These are phyloP conservation scores for Pichia paraexigua DNA, from an alignment of 805 yeast species.

Conservation along the genomic window DNA sequence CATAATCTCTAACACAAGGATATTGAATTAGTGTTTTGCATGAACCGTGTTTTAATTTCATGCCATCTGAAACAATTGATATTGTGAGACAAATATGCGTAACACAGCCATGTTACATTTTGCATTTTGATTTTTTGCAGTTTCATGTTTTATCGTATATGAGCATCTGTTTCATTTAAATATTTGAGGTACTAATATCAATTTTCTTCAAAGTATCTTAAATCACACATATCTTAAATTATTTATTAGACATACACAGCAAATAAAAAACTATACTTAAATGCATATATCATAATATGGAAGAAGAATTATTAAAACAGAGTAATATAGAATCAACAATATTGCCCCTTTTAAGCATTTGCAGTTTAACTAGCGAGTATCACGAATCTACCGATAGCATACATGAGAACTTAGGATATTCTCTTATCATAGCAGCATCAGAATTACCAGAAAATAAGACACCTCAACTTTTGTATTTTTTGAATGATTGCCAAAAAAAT, in stretches of 20 bases:
- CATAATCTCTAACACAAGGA: too few species aligned
- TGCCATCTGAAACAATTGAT: not conserved
- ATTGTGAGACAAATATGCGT: too few species aligned
- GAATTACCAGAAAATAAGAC: conserved; percentile 1
- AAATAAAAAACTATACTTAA: not conserved
- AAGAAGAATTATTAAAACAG: not conserved
- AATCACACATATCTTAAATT: not conserved
- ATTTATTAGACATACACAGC: not conserved
- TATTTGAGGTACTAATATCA: not conserved
- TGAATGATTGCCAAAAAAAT: conserved; percentile 3
- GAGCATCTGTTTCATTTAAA: not conserved
- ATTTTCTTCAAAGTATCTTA: not conserved
- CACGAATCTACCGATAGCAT: not conserved
- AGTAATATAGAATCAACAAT: conserved; percentile 1
- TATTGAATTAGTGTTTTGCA: too few species aligned
- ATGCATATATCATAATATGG: not conserved
- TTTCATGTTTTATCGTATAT: not conserved
- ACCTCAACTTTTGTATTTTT: not conserved
- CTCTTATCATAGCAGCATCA: not conserved
- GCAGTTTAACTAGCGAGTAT: conserved; percentile 3
- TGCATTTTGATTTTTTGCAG: not conserved
- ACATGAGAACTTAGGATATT: not conserved
- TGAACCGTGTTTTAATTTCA: not conserved
- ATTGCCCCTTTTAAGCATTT: not conserved
- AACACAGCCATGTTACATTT: not conserved